phyloP scores from a whole-genome alignment of 495 filamentous ascomycete genomes.

The Aspergillus avenaceus region DNA sequence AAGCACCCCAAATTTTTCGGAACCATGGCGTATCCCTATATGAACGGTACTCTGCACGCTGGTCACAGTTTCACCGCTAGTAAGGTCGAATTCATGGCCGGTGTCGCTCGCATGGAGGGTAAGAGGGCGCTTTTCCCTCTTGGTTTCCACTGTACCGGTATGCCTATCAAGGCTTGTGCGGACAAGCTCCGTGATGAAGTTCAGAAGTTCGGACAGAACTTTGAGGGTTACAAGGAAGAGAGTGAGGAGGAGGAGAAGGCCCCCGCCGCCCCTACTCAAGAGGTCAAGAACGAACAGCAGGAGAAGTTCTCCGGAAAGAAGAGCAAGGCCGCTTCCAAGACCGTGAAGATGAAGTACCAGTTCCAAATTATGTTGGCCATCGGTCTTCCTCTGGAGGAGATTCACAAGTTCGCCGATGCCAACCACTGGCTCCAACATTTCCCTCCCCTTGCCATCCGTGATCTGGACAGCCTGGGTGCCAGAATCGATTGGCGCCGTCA shows the following conservation, averaged over 20 bases:
- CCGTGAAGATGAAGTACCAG: conserved; percentile 84
- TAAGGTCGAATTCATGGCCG: conserved; percentile 87
- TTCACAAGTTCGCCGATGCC: conserved; percentile 87
- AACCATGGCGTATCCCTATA: conserved; percentile 93
- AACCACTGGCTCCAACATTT: conserved; percentile 86
- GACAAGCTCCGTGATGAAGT: conserved; percentile 91
- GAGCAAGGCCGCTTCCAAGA: conserved; percentile 88
- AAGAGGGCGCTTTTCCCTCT: conserved; percentile 81
- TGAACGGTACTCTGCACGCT: conserved; percentile 91
- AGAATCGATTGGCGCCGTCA: conserved; percentile 89
- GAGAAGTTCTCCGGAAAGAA: conserved; percentile 94
- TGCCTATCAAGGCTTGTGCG: conserved; percentile 96
- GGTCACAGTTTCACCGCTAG: conserved; percentile 86
- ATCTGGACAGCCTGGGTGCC: conserved; percentile 79
- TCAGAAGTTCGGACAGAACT: conserved; percentile 81
- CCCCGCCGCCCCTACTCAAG: conserved; percentile 53
- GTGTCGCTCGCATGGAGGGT: conserved; percentile 84
- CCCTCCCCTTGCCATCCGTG: conserved; percentile 73
- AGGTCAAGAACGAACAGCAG: conserved; percentile 69
- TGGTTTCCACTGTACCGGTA: conserved; percentile 94
- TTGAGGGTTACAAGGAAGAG: conserved; percentile 68
- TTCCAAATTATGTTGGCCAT: conserved; percentile 86
- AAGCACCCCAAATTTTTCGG: conserved; percentile 89
- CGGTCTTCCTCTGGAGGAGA: conserved; percentile 79
- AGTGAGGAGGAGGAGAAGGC: conserved; percentile 41